Evolutionary conservation across 768 basidiomycete species (phyloP), one percentile per base, ranked within the genome.

Genomic region (Pleurotus eryngii): DNA sequence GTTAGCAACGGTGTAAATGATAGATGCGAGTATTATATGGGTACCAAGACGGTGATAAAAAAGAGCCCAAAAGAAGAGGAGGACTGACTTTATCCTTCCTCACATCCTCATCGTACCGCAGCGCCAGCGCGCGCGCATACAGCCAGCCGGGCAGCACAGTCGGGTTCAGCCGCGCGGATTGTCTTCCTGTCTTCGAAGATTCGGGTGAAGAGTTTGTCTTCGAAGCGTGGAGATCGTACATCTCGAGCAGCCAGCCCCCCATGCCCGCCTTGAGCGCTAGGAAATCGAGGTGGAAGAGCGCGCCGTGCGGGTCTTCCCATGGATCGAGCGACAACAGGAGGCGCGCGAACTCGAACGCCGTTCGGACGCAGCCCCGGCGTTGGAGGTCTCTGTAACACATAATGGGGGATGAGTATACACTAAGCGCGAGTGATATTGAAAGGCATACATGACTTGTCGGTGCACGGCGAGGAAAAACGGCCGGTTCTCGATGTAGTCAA

Each of bases 381-480:
- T 90, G 87, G 4, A 97, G 77, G 61, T 95, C 90, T 7, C 91
- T 94, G 61, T 5, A 20, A 38, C 30, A 17, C 15, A 46, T 42
- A 30, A 5, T 5, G 20, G 55, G 46, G 7, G 37, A 12, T 11
- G 2, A 14, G 6, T 14, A 50, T 6, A n/a, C 26, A 22, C 5
- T 20, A 12, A 55, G 6, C 57, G 9, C 11, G 9, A 35, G 30
- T 35, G 30, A 11, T 35, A 11, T 8, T 11, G 30, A 11, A 48
- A 35, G 58, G 67, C 88, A 60, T 69, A 94, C 89, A 84, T 81
- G 2, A 95, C 80, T 65, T 92, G 87, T 56, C 94, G 80, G 63
- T 94, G 91, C 1, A 97, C 60, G 1, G 91, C 94, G 5, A 96
- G 82, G 74, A 89, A 98, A 71, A 99, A 91, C 0, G 93, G 91